phyloP scores from a whole-genome alignment of 1,284 basidiomycete species.

The Malassezia equina region DNA sequence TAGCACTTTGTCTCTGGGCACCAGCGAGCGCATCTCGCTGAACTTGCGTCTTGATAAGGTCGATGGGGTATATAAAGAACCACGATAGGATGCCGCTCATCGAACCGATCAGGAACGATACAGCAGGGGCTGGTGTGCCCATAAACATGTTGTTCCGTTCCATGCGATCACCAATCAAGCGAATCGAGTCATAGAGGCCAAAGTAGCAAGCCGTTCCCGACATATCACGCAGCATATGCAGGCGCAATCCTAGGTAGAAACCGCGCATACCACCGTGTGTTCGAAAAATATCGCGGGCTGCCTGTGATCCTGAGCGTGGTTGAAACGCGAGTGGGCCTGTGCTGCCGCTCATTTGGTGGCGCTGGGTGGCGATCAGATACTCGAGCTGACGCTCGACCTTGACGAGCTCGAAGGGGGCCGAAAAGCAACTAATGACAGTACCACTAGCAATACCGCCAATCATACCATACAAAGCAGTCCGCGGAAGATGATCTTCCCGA shows the following conservation, averaged over 20 bases:
- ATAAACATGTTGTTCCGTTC: conserved; percentile 18
- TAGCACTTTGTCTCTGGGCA: conserved; percentile 56
- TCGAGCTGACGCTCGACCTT: conserved; percentile 79
- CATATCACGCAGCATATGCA: conserved; percentile 37
- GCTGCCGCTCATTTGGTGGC: conserved; percentile 53
- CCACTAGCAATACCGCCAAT: conserved; percentile 67
- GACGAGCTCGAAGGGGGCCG: conserved; percentile 74
- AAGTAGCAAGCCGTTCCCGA: conserved; percentile 42
- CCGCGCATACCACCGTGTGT: conserved; percentile 42
- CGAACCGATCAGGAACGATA: conserved; percentile 43
- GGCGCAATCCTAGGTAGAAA: conserved; percentile 43
- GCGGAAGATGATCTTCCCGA: conserved; percentile 16
- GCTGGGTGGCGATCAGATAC: conserved; percentile 75
- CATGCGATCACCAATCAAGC: conserved; percentile 19
- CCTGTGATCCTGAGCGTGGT: conserved; percentile 35
- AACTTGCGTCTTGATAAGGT: conserved; percentile 80
- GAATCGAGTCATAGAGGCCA: conserved; percentile 43
- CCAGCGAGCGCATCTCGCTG: conserved; percentile 77
- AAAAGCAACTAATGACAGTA: conserved; percentile 56
- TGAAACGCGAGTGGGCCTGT: conserved; percentile 19
- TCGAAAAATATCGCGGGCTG: conserved; percentile 36
- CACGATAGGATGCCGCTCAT: conserved; percentile 40
- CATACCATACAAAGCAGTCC: conserved; percentile 34
- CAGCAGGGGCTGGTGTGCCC: conserved; percentile 34
- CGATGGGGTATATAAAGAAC: conserved; percentile 46